Conservation (phyloP, 2,329 filamentous ascomycete species). For the Massarina eburnea region DNA sequence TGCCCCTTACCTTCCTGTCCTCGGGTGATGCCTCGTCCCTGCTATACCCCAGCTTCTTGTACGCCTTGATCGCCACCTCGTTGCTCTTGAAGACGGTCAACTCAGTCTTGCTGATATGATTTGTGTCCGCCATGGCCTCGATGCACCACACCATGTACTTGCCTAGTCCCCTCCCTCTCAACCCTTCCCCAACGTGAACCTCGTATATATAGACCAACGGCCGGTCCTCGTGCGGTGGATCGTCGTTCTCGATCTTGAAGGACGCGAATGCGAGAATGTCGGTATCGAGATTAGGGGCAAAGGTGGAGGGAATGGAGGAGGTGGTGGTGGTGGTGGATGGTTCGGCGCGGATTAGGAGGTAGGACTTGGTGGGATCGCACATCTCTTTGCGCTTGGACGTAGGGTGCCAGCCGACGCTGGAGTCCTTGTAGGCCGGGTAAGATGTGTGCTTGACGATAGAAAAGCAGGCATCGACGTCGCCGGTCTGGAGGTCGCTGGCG, state of each 20-base stretch:
- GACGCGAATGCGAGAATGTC: slow-evolving; percentile 54
- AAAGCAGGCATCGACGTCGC: slow-evolving; percentile 54
- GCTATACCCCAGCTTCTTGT: slow-evolving; percentile 59
- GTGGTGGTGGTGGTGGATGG: no score
- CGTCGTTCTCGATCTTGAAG: slow-evolving; percentile 70
- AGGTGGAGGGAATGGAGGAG: no score
- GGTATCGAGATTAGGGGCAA: not conserved
- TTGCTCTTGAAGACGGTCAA: slow-evolving; percentile 72
- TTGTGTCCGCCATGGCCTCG: slow-evolving; percentile 55
- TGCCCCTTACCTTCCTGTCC: slow-evolving; percentile 40
- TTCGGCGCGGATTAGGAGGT: slow-evolving; percentile 55
- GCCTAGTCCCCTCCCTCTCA: slow-evolving; percentile 66
- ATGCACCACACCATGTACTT: slow-evolving; percentile 60
- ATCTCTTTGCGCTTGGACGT: slow-evolving; percentile 67
- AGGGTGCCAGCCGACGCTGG: slow-evolving; percentile 65
- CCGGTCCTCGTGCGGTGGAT: slow-evolving; percentile 41
- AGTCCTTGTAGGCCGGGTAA: slow-evolving; percentile 63
- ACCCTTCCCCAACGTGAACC: slow-evolving; percentile 63
- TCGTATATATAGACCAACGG: slow-evolving; percentile 78
- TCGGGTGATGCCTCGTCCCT: slow-evolving; percentile 55
- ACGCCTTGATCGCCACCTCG: slow-evolving; percentile 59
- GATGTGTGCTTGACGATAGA: slow-evolving; percentile 65
- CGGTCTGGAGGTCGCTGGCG: slow-evolving; percentile 32
- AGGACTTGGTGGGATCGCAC: slow-evolving; percentile 66
- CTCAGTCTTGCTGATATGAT: slow-evolving; percentile 68